These are phyloP conservation scores for Coleophoma crateriformis DNA, from an alignment of 2,329 filamentous ascomycete species.

Conservation along the genomic window DNA sequence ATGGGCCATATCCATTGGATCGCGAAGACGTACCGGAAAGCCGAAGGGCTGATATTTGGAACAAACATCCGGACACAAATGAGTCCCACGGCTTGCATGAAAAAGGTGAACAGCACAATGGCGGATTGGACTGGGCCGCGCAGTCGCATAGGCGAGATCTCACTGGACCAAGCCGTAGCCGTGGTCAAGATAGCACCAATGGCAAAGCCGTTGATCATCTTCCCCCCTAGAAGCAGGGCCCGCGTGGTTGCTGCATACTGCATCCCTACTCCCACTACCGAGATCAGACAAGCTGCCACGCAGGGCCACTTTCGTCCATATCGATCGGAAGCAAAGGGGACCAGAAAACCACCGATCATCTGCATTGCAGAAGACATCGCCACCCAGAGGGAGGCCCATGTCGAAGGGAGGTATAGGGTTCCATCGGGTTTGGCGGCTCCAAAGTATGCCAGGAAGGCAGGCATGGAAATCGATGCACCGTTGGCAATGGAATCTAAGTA, in stretches of 20 bases:
- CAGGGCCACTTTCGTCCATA: constrained; percentile 7
- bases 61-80: constrained; percentile 12
- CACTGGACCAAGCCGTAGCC: constrained; percentile 37
- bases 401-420: constrained; percentile 1
- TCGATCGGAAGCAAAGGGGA: neutral
- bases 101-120: constrained; percentile 11
- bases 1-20: constrained; percentile 13
- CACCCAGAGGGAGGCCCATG: constrained; percentile 1
- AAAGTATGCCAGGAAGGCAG: constrained; percentile 2
- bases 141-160: neutral
- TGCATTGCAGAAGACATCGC: neutral
- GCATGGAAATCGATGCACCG: constrained; percentile 1
- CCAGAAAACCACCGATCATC: neutral
- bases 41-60: constrained; percentile 6
- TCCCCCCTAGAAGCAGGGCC: constrained; percentile 37
- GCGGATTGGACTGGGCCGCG: constrained; percentile 10
- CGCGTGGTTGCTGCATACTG: constrained; percentile 27
- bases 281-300: constrained; percentile 1
- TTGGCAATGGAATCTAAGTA: neutral
- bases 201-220: constrained; percentile 36
- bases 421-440: constrained; percentile 9
- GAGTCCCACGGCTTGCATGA: constrained; percentile 13
- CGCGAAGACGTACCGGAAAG: constrained; percentile 13
- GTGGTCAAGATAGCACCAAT: constrained; percentile 40
- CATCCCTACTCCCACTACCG: constrained; percentile 17